A percentile compares a stretch with the other conserved stretches of the same genome.
These are phyloP conservation scores for Aspergillus brunneoviolaceus DNA, from an alignment of 2,329 filamentous ascomycete species.

Conservation along the genomic window DNA sequence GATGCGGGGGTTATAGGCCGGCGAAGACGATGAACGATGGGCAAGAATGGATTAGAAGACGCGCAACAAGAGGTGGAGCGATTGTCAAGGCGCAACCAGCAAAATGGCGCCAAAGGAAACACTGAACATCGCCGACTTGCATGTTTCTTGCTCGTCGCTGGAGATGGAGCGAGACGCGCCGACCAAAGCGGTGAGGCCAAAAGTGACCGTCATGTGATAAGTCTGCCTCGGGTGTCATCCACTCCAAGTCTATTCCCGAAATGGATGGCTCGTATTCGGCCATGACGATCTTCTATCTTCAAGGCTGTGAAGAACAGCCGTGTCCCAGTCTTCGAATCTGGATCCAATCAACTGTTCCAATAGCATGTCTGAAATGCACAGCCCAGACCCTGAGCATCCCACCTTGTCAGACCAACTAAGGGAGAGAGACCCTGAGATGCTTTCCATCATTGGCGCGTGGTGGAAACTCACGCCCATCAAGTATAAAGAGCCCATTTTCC, in stretches of 20 bases:
- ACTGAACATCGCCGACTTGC: neutral
- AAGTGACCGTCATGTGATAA: neutral
- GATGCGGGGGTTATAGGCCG: neutral
- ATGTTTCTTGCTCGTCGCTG: neutral
- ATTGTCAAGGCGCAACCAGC: neutral
- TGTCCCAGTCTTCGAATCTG: neutral
- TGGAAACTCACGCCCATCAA: neutral
- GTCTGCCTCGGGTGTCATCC: neutral
- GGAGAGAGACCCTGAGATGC: neutral
- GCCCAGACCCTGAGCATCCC: neutral
- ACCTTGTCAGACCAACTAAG: neutral
- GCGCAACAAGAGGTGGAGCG: neutral
- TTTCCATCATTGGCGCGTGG: neutral
- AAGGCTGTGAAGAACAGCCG: neutral
- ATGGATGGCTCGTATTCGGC: neutral
- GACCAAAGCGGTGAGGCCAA: neutral
- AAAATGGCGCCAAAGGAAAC: neutral
- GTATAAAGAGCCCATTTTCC: neutral
- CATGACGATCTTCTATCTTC: neutral
- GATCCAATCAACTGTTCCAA: neutral
- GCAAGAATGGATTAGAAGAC: neutral
- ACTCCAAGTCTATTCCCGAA: neutral
- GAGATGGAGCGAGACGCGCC: neutral
- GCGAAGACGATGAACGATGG: neutral
- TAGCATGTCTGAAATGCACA: neutral